Evolutionary conservation across 1,139 yeast genomes (phyloP).

Genomic region (Candida sp.): DNA sequence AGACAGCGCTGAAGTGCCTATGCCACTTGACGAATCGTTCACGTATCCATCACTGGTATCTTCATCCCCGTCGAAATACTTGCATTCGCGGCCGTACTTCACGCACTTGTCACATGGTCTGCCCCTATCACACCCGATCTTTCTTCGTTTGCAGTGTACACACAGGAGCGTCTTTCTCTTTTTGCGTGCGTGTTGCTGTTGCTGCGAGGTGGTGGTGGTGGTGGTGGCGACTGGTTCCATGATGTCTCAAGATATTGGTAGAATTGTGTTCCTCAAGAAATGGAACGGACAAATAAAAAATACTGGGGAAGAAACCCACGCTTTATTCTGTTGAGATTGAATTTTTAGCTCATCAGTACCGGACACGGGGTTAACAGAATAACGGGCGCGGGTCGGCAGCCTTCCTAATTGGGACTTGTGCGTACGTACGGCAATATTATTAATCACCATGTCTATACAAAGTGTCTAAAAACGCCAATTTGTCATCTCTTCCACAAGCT

Average conservation of each 20-base stretch:
- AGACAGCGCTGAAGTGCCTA: not conserved
- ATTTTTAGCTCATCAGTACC: too few species aligned
- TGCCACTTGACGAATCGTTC: not conserved
- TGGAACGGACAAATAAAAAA: too few species aligned
- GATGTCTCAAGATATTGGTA: too few species aligned
- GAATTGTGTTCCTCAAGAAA: too few species aligned
- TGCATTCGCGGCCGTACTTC: slow-evolving; percentile 29
- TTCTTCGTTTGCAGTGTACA: slow-evolving; percentile 40
- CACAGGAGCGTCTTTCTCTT: slow-evolving; percentile 19
- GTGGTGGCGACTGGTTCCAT: not conserved
- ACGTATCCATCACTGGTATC: not conserved
- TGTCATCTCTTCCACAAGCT: slow-evolving; percentile 15
- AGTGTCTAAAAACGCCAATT: slow-evolving; percentile 7
- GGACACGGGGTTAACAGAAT: not conserved
- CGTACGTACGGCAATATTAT: not conserved
- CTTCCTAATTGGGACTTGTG: not conserved
- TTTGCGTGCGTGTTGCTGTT: not conserved
- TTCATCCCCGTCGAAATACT: slow-evolving; percentile 16
- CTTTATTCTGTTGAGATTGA: too few species aligned
- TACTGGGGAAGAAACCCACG: too few species aligned
- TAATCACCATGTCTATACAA: not conserved
- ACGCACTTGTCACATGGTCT: slow-evolving; percentile 35
- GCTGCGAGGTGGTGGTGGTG: not conserved
- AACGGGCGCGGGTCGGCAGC: not conserved
- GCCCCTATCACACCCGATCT: slow-evolving; percentile 37